Conservation (phyloP, 805 yeast species). For the Jamesozyma rosinii region DNA sequence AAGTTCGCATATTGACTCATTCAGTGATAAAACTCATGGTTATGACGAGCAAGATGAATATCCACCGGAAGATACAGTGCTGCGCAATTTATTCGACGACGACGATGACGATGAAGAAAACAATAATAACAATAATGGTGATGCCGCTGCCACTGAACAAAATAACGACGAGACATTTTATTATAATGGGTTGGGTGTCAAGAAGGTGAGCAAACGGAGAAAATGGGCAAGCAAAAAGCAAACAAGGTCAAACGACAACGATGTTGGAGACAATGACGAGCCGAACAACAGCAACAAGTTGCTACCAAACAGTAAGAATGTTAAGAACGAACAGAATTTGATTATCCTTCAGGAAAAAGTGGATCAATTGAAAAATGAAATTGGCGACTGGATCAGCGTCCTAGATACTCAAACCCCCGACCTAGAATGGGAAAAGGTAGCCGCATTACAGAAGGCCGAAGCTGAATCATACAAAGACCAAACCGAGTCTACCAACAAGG, state of each 20-base stretch:
- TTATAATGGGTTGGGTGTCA: slow-evolving; percentile 4
- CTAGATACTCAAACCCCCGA: slow-evolving; percentile 14
- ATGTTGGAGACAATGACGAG: not conserved
- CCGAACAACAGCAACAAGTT: slow-evolving; percentile 1
- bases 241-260: not conserved
- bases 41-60: slow-evolving; percentile 14
- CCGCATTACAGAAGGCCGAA: not conserved
- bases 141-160: slow-evolving; percentile 1
- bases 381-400: slow-evolving; percentile 21
- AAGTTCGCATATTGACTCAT: slow-evolving; percentile 5
- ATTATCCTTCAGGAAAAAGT: slow-evolving; percentile 18
- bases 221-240: not conserved
- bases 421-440: slow-evolving; percentile 13
- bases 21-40: slow-evolving; percentile 12
- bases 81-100: slow-evolving; percentile 12
- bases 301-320: slow-evolving; percentile 27
- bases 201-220: slow-evolving; percentile 1
- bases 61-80: slow-evolving; percentile 12
- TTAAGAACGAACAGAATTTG: slow-evolving; percentile 23
- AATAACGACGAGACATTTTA: slow-evolving; percentile 5
- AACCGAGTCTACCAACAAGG: not conserved
- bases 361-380: slow-evolving; percentile 17
- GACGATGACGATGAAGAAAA: slow-evolving; percentile 8
- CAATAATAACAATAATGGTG: slow-evolving; percentile 1
- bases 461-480: not conserved